Percentiles rank a stretch among this genome's conserved stretches.
These are phyloP conservation scores for Penicillium chermesinum DNA, from an alignment of 495 filamentous ascomycete genomes.

Conservation along the genomic window DNA sequence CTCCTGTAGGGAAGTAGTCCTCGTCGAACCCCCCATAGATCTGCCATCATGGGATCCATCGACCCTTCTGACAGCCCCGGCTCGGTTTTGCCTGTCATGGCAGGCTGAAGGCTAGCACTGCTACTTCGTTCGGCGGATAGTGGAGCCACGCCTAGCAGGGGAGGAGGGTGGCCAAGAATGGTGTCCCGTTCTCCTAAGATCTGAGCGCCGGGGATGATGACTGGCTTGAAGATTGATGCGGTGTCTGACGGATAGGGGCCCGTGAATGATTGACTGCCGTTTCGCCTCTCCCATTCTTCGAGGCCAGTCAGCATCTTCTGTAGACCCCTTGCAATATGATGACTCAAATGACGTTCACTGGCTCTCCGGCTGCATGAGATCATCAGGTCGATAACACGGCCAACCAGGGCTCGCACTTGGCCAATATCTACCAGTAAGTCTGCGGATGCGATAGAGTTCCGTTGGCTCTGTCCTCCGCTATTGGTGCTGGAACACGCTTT, in stretches of 20 bases:
- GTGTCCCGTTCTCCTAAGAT: slow-evolving; percentile 38
- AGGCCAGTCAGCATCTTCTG: slow-evolving; percentile 49
- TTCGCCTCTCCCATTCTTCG: slow-evolving; percentile 44
- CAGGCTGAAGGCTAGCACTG: slow-evolving; percentile 21
- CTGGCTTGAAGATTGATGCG: slow-evolving; percentile 36
- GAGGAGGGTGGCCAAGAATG: slow-evolving; percentile 37
- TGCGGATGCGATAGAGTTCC: slow-evolving; percentile 44
- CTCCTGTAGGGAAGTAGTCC: slow-evolving; percentile 45
- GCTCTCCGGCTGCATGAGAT: slow-evolving; percentile 43
- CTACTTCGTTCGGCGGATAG: slow-evolving; percentile 42
- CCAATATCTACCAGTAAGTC: slow-evolving; percentile 34
- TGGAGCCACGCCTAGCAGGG: slow-evolving; percentile 40
- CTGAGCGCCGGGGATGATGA: slow-evolving; percentile 38
- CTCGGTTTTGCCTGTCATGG: slow-evolving; percentile 22
- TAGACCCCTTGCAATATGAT: slow-evolving; percentile 48
- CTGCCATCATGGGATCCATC: slow-evolving; percentile 44
- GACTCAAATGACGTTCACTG: slow-evolving; percentile 50
- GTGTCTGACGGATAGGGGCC: slow-evolving; percentile 21
- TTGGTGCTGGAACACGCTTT: slow-evolving; percentile 36
- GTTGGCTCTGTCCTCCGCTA: slow-evolving; percentile 21
- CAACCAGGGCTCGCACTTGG: slow-evolving; percentile 43
- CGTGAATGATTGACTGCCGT: slow-evolving; percentile 16
- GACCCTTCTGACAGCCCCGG: slow-evolving; percentile 42
- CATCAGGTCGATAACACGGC: slow-evolving; percentile 44
- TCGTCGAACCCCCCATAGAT: slow-evolving; percentile 47